Conservation (phyloP, 805 yeast genomes). For the Wickerhamiella cacticola region DNA sequence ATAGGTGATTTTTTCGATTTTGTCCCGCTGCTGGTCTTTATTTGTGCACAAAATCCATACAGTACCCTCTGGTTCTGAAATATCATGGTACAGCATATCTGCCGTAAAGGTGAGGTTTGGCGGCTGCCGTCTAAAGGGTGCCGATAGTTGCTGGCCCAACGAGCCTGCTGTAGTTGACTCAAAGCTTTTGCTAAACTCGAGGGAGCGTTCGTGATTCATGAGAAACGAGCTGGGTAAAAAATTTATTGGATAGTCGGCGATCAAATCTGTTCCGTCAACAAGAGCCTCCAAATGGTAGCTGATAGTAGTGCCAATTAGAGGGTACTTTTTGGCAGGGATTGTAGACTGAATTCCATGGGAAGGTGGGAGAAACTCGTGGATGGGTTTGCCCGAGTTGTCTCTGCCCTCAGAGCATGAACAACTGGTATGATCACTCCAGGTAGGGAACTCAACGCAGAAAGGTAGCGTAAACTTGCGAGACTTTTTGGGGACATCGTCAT, state of each 20-base stretch:
- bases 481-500: neutral
- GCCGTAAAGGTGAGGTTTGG: neutral
- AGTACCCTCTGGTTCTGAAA: neutral
- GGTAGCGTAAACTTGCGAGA: neutral
- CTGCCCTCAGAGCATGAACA: neutral
- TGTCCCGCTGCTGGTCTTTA: neutral
- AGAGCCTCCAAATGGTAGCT: slow-evolving; percentile 3
- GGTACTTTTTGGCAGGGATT: neutral
- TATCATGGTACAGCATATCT: slow-evolving; percentile 4
- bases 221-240: slow-evolving; percentile 2
- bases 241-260: slow-evolving; percentile 1
- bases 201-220: neutral
- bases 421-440: neutral
- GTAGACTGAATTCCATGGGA: neutral
- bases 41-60: neutral
- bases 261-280: neutral
- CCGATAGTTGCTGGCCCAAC: neutral
- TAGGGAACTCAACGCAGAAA: slow-evolving; percentile 6
- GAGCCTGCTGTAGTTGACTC: neutral
- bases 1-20: neutral
- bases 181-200: neutral
- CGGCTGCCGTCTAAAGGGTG: neutral
- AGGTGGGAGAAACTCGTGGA: slow-evolving; percentile 5
- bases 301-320: neutral
- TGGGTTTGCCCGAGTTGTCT: neutral